Conservation (phyloP, 306 rosid genomes). For the Pyrus pyrifolia region DNA sequence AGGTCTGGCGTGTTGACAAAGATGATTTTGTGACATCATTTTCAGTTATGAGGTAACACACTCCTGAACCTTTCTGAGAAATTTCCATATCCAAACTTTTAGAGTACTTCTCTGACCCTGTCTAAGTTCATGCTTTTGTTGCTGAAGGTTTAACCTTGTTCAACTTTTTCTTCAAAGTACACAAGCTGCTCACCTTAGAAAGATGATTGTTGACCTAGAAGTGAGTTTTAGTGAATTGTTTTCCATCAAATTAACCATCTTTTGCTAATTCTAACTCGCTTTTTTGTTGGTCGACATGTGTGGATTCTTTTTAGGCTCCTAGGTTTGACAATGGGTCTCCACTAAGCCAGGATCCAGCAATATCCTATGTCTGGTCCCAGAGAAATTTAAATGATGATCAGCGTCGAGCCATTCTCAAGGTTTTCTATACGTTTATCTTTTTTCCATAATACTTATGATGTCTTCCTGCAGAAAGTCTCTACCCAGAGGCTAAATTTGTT, state of each 20-base stretch:
- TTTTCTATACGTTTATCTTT: slow-evolving; percentile 14
- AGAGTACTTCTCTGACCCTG: neutral
- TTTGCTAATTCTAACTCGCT: slow-evolving; percentile 3
- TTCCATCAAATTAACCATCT: neutral
- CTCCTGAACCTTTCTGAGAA: neutral
- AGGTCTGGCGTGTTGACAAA: slow-evolving; percentile 84
- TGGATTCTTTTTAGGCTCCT: slow-evolving; percentile 62
- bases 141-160: slow-evolving; percentile 71
- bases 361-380: slow-evolving; percentile 74
- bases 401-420: slow-evolving; percentile 88
- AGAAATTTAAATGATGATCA: slow-evolving; percentile 80
- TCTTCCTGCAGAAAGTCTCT: slow-evolving; percentile 10
- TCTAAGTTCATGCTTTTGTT: slow-evolving; percentile 29
- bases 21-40: slow-evolving; percentile 69
- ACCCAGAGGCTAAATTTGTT: neutral
- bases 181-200: slow-evolving; percentile 59
- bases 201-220: slow-evolving; percentile 84
- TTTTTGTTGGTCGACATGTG: slow-evolving; percentile 13
- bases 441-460: neutral
- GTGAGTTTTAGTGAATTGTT: slow-evolving; percentile 27
- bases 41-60: slow-evolving; percentile 74
- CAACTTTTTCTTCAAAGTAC: slow-evolving; percentile 67
- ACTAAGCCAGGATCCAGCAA: slow-evolving; percentile 90
- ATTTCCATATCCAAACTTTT: neutral
- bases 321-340: slow-evolving; percentile 77